phyloP scores from a whole-genome alignment of 768 basidiomycete species.

The Hericium coralloides region DNA sequence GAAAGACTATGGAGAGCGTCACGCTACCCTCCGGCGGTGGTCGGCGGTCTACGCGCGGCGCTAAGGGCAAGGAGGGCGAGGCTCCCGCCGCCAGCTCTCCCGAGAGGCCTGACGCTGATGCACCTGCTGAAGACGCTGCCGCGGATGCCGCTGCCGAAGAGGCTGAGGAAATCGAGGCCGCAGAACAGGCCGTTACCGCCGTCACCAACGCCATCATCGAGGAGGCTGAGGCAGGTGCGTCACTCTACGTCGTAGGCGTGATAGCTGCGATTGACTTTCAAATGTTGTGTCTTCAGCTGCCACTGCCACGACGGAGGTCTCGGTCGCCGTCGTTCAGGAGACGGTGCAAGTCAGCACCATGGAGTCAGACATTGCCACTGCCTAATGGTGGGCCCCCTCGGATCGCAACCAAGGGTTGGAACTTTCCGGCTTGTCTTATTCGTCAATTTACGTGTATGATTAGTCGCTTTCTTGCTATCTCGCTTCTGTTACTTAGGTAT shows the following conservation, averaged over 20 bases:
- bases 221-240: no score
- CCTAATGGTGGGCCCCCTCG: no score
- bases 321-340: background rate
- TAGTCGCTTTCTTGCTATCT: no score
- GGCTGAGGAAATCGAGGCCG: constrained; percentile 8
- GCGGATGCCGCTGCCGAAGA: constrained; percentile 7
- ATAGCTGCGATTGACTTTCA: no score
- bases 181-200: background rate
- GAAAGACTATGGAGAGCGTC: constrained; percentile 8
- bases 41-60: constrained; percentile 3
- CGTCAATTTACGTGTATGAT: no score
- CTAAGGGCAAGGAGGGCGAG: constrained; percentile 5
- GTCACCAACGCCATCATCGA: no score
- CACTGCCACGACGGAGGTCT: background rate
- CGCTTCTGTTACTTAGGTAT: no score
- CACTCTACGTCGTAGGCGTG: no score
- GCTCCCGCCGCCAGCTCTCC: background rate
- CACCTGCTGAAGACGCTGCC: background rate
- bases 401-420: no score
- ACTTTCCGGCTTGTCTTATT: no score
- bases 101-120: background rate
- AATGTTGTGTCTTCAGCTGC: background rate
- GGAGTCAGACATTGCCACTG: background rate
- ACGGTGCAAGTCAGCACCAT: background rate
- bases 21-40: background rate